These are phyloP conservation scores for Corylus americana DNA, from an alignment of 306 rosid species.

Conservation along the genomic window DNA sequence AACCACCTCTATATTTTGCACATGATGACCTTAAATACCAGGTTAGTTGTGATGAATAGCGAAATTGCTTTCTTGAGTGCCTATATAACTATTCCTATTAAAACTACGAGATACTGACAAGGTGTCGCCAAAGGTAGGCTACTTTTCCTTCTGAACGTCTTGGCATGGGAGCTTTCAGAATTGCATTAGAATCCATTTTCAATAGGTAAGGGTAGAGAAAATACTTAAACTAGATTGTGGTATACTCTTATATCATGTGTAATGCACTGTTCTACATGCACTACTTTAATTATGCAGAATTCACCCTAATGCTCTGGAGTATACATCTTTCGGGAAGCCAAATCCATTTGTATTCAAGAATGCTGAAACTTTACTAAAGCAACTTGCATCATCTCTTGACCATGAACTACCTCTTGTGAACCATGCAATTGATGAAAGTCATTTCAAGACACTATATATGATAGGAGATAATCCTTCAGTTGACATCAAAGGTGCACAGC, in stretches of 20 bases:
- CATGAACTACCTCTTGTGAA: constrained; percentile 21
- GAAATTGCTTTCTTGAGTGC: constrained; percentile 12
- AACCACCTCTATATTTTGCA: constrained; percentile 76
- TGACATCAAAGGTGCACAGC: constrained; percentile 76
- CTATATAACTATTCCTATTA: constrained; percentile 17
- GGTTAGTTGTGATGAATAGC: constrained; percentile 45
- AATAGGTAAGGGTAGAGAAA: constrained; percentile 52
- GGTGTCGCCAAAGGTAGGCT: constrained; percentile 65
- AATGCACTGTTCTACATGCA: constrained; percentile 12
- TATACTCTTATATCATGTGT: neutral
- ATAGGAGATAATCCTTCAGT: constrained; percentile 94
- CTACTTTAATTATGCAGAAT: constrained; percentile 47
- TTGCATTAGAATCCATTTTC: constrained; percentile 87
- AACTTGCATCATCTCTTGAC: constrained; percentile 34
- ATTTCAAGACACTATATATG: constrained; percentile 75
- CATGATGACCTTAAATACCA: constrained; percentile 90
- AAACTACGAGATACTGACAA: constrained; percentile 43
- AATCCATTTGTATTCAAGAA: constrained; percentile 77
- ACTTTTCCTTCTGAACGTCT: constrained; percentile 91
- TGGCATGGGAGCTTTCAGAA: constrained; percentile 98
- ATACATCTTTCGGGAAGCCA: constrained; percentile 81
- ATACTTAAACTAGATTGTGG: constrained; percentile 2
- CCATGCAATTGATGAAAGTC: constrained; percentile 33
- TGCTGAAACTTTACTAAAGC: constrained; percentile 68
- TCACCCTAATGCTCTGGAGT: constrained; percentile 58